Base-by-base conservation (phyloP, 352 stramenopile genomes). In the Halophytophthora polymorphica region DNA sequence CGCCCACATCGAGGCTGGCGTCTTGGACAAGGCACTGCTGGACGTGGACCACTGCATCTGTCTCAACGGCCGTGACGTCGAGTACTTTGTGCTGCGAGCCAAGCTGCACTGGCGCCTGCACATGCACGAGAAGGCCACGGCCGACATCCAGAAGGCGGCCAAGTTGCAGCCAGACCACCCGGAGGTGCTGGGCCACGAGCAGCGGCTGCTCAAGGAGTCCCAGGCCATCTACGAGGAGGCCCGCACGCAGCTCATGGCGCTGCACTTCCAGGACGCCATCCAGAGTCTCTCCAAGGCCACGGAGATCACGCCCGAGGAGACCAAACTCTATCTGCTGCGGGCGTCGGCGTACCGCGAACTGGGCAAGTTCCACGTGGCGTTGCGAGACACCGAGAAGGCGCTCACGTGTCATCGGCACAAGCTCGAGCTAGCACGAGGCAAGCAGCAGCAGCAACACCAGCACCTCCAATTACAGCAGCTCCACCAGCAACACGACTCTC, bases 21-120 rank as follows among this genome's bases (percentile, higher is more conserved):
- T 55, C 52, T 78, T 85, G n/a, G 81, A 90, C 13, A 88, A 88
- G 50, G 82, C 84, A 6, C 72, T 92, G 3, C 71, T 77, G 38
- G 82, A 93, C 50, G 66, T 88, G 10, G 80, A 90, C 53, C 82
- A 93, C 63, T 90, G 82, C 35, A 82, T 91, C 19, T 88, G 77
- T 33, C 61, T 94, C 29, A 88, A 94, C 38, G 67, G 58, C 12
- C 56, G 62, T 6, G 81, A 95, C 37, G 82, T 86, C 61, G 83
- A 92, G 66, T 90, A 90, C 49, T 87, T 90, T 61, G 76, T 92
- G 18, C 58, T 95, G 46, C 76, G 84, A 1, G 80, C 82, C 18
- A 91, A 91, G 56, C 62, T 95, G 12, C 80, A 90, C 46, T 90
- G 83, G 83, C 69, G 68, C 29, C 69, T 92, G 19, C 76, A 89